A percentile compares a stretch with the other conserved stretches of the same genome.
Conservation (phyloP, 805 yeast genomes). For the Metschnikowia cerradonensis region DNA sequence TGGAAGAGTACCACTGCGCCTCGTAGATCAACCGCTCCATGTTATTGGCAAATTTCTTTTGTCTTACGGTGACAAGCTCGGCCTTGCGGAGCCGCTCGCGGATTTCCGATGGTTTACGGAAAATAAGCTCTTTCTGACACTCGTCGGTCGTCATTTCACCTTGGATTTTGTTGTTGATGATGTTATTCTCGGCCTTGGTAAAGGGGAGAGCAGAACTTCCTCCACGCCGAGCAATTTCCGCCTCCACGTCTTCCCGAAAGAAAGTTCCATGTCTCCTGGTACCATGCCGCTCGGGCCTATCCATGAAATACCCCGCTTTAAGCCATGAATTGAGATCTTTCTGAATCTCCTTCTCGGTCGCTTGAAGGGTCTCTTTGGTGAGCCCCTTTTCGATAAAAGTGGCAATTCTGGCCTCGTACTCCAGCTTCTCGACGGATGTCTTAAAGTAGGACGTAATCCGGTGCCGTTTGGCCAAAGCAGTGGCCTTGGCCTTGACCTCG, state of each 20-base stretch:
- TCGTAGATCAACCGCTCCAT: conserved; percentile 36
- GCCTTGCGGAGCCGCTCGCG: conserved; percentile 21
- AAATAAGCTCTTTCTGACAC: conserved; percentile 20
- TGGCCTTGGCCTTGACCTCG: conserved; percentile 9
- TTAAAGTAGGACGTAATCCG: neutral
- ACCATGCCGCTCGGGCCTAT: neutral
- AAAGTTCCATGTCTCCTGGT: neutral
- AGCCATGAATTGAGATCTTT: neutral
- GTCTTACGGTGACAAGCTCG: conserved; percentile 25
- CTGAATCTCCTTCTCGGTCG: conserved; percentile 13
- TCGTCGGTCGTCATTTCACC: conserved; percentile 13
- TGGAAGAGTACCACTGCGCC: conserved; percentile 36
- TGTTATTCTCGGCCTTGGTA: conserved; percentile 25
- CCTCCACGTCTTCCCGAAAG: conserved; percentile 8
- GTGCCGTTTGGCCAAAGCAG: conserved; percentile 4
- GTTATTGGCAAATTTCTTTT: conserved; percentile 24
- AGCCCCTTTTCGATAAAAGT: conserved; percentile 18
- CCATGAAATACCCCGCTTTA: neutral
- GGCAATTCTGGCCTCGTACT: conserved; percentile 10
- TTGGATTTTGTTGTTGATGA: conserved; percentile 17
- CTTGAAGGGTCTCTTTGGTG: conserved; percentile 14
- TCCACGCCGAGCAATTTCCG: conserved; percentile 11
- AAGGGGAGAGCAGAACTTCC: conserved; percentile 16
- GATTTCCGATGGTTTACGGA: conserved; percentile 22
- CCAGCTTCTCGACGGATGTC: conserved; percentile 4